These are phyloP conservation scores for Leccinum truebloodii DNA, from an alignment of 768 basidiomycete genomes.

Conservation along the genomic window DNA sequence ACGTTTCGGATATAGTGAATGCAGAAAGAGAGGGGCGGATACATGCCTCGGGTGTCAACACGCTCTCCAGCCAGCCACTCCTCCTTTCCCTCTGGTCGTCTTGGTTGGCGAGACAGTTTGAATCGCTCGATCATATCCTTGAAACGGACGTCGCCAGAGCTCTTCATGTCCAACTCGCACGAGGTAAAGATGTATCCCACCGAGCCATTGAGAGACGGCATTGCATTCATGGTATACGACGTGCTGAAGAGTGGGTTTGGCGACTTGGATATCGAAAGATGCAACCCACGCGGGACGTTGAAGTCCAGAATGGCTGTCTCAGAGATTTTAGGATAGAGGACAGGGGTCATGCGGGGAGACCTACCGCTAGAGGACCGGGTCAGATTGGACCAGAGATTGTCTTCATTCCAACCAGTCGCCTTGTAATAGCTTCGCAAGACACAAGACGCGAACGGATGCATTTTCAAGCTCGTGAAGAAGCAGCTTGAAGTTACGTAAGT, in stretches of 20 bases:
- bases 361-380: constrained; percentile 87
- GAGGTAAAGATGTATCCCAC: constrained; percentile 93
- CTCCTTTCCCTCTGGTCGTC: constrained; percentile 74
- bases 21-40: constrained; percentile 17
- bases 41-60: constrained; percentile 71
- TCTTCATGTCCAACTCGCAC: constrained; percentile 72
- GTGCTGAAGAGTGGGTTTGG: constrained; percentile 89
- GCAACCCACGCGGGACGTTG: constrained; percentile 75
- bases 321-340: constrained; percentile 7
- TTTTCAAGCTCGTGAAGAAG: constrained; percentile 26
- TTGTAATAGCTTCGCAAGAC: constrained; percentile 88
- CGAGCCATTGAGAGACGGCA: constrained; percentile 91
- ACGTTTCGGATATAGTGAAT: constrained; percentile 13
- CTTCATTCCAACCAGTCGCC: constrained; percentile 96
- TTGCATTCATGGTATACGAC: constrained; percentile 88
- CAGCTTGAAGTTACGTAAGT: neutral
- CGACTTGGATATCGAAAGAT: constrained; percentile 82
- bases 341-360: constrained; percentile 19
- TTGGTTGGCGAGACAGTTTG: constrained; percentile 79
- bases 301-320: constrained; percentile 86
- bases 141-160: constrained; percentile 71
- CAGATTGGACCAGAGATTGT: constrained; percentile 88
- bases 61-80: constrained; percentile 81
- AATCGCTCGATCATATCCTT: constrained; percentile 91
- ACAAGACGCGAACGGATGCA: constrained; percentile 89